A percentile compares a stretch with the other conserved stretches of the same genome.
Evolutionary conservation across 2,329 filamentous ascomycete species (phyloP).

Genomic region (Huntiella omanensis): DNA sequence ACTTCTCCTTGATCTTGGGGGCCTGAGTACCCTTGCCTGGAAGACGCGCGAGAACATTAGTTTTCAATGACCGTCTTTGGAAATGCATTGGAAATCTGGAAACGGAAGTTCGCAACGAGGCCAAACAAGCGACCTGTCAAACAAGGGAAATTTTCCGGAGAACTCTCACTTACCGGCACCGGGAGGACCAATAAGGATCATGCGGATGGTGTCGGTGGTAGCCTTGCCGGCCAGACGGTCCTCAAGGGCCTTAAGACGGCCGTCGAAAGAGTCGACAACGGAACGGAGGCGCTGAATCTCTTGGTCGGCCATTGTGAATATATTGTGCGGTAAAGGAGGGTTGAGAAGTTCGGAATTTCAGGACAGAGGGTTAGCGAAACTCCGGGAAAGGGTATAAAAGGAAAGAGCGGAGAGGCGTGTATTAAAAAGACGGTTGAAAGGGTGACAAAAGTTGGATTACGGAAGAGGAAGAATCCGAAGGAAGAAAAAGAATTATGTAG

Average conservation of each 20-base stretch:
- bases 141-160: background rate
- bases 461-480: background rate
- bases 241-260: slow-evolving; percentile 73
- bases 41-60: background rate
- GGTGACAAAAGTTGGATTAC: background rate
- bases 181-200: slow-evolving; percentile 94
- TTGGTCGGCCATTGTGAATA: slow-evolving; percentile 63
- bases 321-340: slow-evolving; percentile 1
- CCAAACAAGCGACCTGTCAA: background rate
- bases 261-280: slow-evolving; percentile 67
- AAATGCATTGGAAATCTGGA: background rate
- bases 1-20: slow-evolving; percentile 95
- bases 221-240: slow-evolving; percentile 41
- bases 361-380: no score
- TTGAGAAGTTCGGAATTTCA: no score
- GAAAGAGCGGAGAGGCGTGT: no score
- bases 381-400: no score
- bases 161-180: slow-evolving; percentile 58
- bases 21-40: slow-evolving; percentile 97
- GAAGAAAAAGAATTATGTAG: slow-evolving; percentile 3
- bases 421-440: no score
- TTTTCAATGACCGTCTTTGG: no score
- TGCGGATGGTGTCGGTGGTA: slow-evolving; percentile 55
- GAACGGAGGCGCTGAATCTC: slow-evolving; percentile 71
- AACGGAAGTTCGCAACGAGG: slow-evolving; percentile 1